These are phyloP conservation scores for Pythium dissotocum DNA, from an alignment of 352 stramenopile species.

Conservation along the genomic window DNA sequence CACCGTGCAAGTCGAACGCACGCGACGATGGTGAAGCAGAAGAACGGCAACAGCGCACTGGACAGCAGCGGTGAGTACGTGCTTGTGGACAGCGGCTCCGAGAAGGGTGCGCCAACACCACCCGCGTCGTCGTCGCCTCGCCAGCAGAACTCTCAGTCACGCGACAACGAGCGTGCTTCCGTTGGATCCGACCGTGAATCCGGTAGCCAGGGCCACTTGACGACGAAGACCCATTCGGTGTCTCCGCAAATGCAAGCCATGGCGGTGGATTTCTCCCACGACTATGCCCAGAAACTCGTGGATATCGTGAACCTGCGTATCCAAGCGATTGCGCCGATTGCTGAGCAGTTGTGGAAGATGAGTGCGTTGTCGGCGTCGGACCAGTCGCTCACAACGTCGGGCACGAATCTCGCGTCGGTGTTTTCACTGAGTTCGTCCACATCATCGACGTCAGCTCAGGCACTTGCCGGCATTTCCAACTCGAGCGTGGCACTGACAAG, in stretches of 20 bases:
- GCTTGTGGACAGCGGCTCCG: slow-evolving; percentile 48
- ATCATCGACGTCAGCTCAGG: slow-evolving; percentile 42
- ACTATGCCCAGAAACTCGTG: slow-evolving; percentile 61
- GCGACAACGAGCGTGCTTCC: background rate
- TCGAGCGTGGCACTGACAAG: slow-evolving; percentile 37
- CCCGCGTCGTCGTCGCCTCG: slow-evolving; percentile 6
- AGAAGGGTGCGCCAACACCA: slow-evolving; percentile 23
- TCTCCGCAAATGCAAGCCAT: background rate
- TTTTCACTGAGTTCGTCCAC: slow-evolving; percentile 61
- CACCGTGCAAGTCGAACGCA: slow-evolving; percentile 13
- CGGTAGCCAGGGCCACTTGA: background rate
- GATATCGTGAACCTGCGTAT: slow-evolving; percentile 62
- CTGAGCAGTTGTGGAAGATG: slow-evolving; percentile 62
- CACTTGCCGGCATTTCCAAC: slow-evolving; percentile 31
- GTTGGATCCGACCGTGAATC: background rate
- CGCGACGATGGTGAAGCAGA: slow-evolving; percentile 18
- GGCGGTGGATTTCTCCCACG: slow-evolving; percentile 32
- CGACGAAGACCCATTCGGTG: background rate
- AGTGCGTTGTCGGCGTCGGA: slow-evolving; percentile 25
- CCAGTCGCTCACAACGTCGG: slow-evolving; percentile 30
- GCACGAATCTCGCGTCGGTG: slow-evolving; percentile 50
- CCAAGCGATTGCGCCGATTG: slow-evolving; percentile 64
- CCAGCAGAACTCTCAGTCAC: background rate
- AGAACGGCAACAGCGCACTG: slow-evolving; percentile 27
- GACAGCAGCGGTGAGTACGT: slow-evolving; percentile 73